These are phyloP conservation scores for Curvularia sp. DNA, from an alignment of 2,329 filamentous ascomycete genomes.

Conservation along the genomic window DNA sequence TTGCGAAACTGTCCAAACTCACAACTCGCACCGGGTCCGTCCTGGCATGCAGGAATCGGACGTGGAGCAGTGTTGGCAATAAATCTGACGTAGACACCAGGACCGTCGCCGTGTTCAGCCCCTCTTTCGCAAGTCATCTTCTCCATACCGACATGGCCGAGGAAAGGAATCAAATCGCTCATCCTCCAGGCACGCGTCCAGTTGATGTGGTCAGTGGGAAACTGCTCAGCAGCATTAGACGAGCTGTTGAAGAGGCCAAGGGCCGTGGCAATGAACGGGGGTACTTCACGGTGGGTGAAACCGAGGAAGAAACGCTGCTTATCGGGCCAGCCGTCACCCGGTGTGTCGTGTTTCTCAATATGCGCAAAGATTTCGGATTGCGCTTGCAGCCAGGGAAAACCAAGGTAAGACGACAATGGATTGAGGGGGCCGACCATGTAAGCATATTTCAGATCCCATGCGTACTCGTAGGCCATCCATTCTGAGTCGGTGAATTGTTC, in stretches of 20 bases:
- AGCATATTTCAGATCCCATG: slow-evolving; percentile 68
- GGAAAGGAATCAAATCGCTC: slow-evolving; percentile 68
- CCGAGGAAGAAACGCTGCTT: slow-evolving; percentile 68
- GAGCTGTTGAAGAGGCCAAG: slow-evolving; percentile 74
- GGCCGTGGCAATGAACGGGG: slow-evolving; percentile 70
- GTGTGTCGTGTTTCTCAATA: slow-evolving; percentile 45
- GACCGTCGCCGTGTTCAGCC: slow-evolving; percentile 55
- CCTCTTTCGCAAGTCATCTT: slow-evolving; percentile 64
- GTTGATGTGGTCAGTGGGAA: slow-evolving; percentile 64
- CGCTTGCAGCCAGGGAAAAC: slow-evolving; percentile 71
- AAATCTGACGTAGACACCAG: slow-evolving; percentile 60
- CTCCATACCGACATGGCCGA: slow-evolving; percentile 71
- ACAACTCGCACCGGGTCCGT: slow-evolving; percentile 61
- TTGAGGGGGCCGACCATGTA: slow-evolving; percentile 71
- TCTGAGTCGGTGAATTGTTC: slow-evolving; percentile 66
- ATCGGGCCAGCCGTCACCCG: slow-evolving; percentile 50
- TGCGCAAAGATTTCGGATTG: slow-evolving; percentile 54
- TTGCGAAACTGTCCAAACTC: slow-evolving; percentile 53
- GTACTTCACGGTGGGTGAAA: slow-evolving; percentile 73
- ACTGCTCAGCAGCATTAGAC: slow-evolving; percentile 68
- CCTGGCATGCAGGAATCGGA: slow-evolving; percentile 56
- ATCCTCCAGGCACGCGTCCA: slow-evolving; percentile 69
- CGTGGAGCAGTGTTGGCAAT: slow-evolving; percentile 61
- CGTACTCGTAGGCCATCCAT: slow-evolving; percentile 70
- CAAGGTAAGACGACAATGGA: slow-evolving; percentile 62